Conservation (phyloP, 2,329 filamentous ascomycete genomes). For the Didymella keratinophila region DNA sequence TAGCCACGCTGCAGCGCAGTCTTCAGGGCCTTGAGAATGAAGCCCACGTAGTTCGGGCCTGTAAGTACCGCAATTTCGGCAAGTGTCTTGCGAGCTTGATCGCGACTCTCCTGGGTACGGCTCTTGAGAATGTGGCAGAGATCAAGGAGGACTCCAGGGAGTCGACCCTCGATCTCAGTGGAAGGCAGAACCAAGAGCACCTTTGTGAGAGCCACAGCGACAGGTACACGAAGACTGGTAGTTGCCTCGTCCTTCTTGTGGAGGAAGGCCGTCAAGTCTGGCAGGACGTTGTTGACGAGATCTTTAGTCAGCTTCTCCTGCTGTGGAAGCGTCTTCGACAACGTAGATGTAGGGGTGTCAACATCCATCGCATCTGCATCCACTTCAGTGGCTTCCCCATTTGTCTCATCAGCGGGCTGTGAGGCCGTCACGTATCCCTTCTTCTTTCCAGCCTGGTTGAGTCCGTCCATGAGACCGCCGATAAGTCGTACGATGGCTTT, state of each 20-base stretch:
- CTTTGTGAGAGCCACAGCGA: constrained; percentile 88
- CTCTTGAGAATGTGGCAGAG: constrained; percentile 93
- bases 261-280: constrained; percentile 81
- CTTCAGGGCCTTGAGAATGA: constrained; percentile 90
- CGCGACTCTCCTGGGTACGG: constrained; percentile 84
- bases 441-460: constrained; percentile 62
- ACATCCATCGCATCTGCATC: constrained; percentile 37
- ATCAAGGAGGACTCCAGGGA: constrained; percentile 87
- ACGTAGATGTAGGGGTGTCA: constrained; percentile 40
- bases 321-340: constrained; percentile 72
- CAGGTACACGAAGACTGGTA: constrained; percentile 89
- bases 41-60: constrained; percentile 84
- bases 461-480: constrained; percentile 79
- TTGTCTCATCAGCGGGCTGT: constrained; percentile 30
- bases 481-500: constrained; percentile 87
- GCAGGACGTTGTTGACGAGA: constrained; percentile 76
- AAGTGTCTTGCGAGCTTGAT: constrained; percentile 88
- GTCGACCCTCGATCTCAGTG: constrained; percentile 73
- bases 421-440: constrained; percentile 43
- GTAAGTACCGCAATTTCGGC: constrained; percentile 82
- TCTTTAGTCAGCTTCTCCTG: constrained; percentile 74
- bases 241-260: constrained; percentile 95
- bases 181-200: constrained; percentile 81
- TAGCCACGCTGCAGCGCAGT: constrained; percentile 85
- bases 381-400: constrained; percentile 53